Conservation (phyloP, 495 filamentous ascomycete genomes). For the Penicillium manginii region DNA sequence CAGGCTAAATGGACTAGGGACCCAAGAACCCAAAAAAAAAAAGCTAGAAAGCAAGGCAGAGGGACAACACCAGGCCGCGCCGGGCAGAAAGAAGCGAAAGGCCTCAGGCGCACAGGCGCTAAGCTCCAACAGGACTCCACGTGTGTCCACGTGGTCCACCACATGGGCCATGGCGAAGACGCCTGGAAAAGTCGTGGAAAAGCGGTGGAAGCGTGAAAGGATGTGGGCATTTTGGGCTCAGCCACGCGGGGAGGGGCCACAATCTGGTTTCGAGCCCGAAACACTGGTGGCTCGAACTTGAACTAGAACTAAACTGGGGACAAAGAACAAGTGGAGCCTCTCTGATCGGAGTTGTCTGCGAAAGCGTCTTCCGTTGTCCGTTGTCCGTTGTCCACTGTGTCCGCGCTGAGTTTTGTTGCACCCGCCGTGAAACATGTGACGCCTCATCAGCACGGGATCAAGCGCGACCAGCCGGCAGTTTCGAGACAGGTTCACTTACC, state of each 20-base stretch:
- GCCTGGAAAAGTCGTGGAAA: constrained; percentile 37
- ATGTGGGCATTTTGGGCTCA: constrained; percentile 3
- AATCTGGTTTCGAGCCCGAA: constrained; percentile 19
- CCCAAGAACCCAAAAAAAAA: no score
- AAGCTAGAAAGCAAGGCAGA: background rate
- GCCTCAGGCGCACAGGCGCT: background rate
- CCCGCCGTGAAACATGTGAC: constrained; percentile 7
- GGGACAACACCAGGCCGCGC: background rate
- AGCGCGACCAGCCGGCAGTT: background rate
- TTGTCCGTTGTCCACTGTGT: no score
- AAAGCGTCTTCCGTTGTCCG: constrained; percentile 1
- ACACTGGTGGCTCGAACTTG: constrained; percentile 14
- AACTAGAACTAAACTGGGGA: background rate
- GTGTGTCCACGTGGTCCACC: constrained; percentile 46
- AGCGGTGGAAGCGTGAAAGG: constrained; percentile 6
- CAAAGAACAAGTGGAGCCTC: constrained; percentile 4
- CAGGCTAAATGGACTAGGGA: no score
- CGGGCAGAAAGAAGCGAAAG: constrained; percentile 23
- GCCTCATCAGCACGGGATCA: constrained; percentile 4
- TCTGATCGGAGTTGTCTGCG: background rate
- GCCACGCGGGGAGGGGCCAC: constrained; percentile 12
- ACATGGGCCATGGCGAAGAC: constrained; percentile 39
- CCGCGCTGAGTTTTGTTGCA: no score
- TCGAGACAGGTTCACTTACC: background rate
- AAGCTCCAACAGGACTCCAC: constrained; percentile 32